Base-by-base conservation (phyloP, 306 rosid genomes). In the Castanea sativa region DNA sequence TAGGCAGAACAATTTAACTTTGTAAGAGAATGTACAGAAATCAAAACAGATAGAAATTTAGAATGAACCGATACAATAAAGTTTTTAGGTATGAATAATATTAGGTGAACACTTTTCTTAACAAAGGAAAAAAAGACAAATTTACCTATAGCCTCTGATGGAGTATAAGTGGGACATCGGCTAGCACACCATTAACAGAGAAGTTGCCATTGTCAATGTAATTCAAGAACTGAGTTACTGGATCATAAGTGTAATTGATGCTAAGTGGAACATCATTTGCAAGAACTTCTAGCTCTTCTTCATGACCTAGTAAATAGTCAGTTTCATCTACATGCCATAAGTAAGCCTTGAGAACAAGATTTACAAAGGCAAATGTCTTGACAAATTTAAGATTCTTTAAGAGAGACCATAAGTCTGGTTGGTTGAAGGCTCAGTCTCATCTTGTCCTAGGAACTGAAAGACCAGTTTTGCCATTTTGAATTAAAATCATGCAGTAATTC, bases 361-460 rank as follows among this genome's bases (percentile, higher is more conserved):
- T 90, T 87, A 98, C 99, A 4, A 96, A 91, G 80, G 97, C 93
- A 88, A 95, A 91, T 18, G 98, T 89, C 89, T 89, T 93, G 86
- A 95, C 88, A 74, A 76, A 85, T 30, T 97, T 90, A 41, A 93
- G 93, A 85, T 95, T 93, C 32, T 81, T 85, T 55, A 79, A 73
- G 29, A 95, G 90, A 27, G 93, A 78, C 81, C 92, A 56, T 95
- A 95, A 55, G 89, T 93, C 85, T 88, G 96, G 80, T 93, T 91
- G 63, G 82, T 85, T 30, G 98, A 90, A 53, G 91, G 88, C 65
- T 95, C 30, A 1, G 1, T 27, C 30, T 27, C 30, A 27, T 27
- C 30, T 27, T 27, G 30, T 27, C 30, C 30, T 27, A 27, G 30
- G 30, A 27, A 27, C 30, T 27, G 30, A 27, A 27, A 27, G 30